Conservation (phyloP, 495 filamentous ascomycete genomes). For the Copromyces sp. region DNA sequence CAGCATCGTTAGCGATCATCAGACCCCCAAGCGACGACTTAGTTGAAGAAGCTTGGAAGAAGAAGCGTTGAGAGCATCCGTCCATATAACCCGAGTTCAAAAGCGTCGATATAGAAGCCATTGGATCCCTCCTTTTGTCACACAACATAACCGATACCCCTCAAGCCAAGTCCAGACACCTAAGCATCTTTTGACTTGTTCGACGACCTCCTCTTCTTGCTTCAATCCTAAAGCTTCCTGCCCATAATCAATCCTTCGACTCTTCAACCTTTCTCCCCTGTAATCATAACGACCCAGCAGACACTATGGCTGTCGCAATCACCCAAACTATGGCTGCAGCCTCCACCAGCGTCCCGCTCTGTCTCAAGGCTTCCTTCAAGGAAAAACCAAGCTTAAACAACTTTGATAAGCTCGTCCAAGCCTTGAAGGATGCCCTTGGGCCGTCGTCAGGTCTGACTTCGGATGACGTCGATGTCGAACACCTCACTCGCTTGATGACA, state of each 20-base stretch:
- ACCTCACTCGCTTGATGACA: constrained; percentile 59
- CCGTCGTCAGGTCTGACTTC: constrained; percentile 72
- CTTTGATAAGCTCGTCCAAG: constrained; percentile 65
- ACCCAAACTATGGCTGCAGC: constrained; percentile 4
- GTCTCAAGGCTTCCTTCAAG: not conserved
- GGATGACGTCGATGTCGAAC: constrained; percentile 60
- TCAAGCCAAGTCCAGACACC: not conserved
- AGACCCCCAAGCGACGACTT: not conserved
- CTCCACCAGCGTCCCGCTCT: not conserved
- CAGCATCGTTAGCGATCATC: not conserved
- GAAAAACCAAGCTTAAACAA: constrained; percentile 21
- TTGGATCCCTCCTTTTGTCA: not conserved
- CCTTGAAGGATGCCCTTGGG: constrained; percentile 61
- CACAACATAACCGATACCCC: not conserved
- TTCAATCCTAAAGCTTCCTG: not conserved
- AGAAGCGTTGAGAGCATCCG: not conserved
- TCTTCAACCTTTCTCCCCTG: not conserved
- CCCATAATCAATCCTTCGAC: not conserved
- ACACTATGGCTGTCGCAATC: constrained; percentile 20
- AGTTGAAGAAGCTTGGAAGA: not conserved
- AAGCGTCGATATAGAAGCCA: not conserved
- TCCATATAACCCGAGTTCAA: not conserved
- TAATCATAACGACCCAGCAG: not conserved
- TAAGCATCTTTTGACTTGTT: not conserved
- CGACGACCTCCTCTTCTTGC: not conserved